Percentiles rank a stretch among this genome's conserved stretches.
phyloP scores from a whole-genome alignment of 2,329 filamentous ascomycete species.

The Thielaviopsis cerberus region DNA sequence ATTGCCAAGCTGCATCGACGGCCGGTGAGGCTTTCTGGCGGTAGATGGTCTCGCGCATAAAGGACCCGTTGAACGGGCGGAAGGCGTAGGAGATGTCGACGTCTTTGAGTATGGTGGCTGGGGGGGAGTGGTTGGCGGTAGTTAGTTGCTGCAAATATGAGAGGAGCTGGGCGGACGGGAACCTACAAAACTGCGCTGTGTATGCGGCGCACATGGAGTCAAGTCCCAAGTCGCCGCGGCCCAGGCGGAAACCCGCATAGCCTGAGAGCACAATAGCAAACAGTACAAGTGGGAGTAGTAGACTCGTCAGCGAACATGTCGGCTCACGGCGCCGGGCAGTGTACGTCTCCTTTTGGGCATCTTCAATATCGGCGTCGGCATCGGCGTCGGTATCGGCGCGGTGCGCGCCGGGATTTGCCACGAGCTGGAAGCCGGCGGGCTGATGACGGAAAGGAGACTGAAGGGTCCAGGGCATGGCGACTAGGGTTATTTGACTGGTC shows the following conservation, averaged over 20 bases:
- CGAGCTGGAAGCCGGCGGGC: conserved; percentile 10
- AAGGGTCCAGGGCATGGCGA: neutral
- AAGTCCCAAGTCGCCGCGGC: conserved; percentile 11
- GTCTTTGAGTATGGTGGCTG: conserved; percentile 20
- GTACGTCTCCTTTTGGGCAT: neutral
- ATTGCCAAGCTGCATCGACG: conserved; percentile 38
- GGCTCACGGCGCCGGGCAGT: neutral
- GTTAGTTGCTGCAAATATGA: neutral
- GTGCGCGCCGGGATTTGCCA: neutral
- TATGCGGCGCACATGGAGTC: conserved; percentile 17
- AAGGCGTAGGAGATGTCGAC: conserved; percentile 18
- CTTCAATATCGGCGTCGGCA: conserved; percentile 13
- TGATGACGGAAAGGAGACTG: neutral
- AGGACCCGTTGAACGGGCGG: conserved; percentile 35
- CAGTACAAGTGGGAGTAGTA: conserved; percentile 7
- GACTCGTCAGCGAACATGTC: conserved; percentile 5
- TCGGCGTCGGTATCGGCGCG: neutral
- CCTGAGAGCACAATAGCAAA: conserved; percentile 13
- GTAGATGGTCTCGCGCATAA: conserved; percentile 35
- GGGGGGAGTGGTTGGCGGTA: neutral
- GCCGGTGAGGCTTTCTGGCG: conserved; percentile 30
- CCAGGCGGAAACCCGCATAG: conserved; percentile 13
- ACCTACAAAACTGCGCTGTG: conserved; percentile 23
- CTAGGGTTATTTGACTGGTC: neutral
- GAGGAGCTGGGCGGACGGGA: neutral